Evolutionary conservation across 2,329 filamentous ascomycete genomes (phyloP).

Genomic region (Diplodia mutila): DNA sequence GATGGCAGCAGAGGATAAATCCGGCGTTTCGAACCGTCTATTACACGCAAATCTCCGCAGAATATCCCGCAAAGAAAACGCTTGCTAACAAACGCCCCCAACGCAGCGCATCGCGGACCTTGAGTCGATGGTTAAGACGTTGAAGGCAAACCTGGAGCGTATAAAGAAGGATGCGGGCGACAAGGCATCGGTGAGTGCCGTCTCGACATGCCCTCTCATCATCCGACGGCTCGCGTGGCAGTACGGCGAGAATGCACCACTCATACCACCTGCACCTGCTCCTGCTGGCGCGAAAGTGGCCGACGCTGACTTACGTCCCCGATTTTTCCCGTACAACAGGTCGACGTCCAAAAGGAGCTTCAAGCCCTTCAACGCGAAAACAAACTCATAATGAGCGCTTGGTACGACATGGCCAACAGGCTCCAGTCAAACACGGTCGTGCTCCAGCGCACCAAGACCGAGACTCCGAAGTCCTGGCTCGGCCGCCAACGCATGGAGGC

Average conservation of each 20-base stretch:
- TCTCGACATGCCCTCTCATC: constrained; percentile 21
- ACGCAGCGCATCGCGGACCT: constrained; percentile 22
- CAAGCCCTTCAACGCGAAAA: constrained; percentile 78
- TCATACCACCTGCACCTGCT: constrained; percentile 14
- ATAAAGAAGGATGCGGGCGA: constrained; percentile 40
- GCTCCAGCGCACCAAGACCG: constrained; percentile 70
- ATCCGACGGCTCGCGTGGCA: constrained; percentile 20
- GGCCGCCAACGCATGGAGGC: constrained; percentile 69
- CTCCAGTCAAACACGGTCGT: constrained; percentile 83
- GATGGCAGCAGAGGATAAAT: not conserved
- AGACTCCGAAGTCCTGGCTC: constrained; percentile 79
- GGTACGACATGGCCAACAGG: constrained; percentile 79
- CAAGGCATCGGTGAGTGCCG: constrained; percentile 41
- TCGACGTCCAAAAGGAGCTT: constrained; percentile 52
- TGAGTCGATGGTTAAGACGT: constrained; percentile 22
- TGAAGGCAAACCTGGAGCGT: constrained; percentile 38
- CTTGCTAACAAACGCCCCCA: not conserved
- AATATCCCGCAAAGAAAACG: not conserved
- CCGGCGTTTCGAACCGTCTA: not conserved
- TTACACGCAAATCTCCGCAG: not conserved
- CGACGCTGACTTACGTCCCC: constrained; percentile 22
- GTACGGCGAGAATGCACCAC: constrained; percentile 7
- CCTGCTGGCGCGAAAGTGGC: constrained; percentile 18
- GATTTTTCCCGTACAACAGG: constrained; percentile 23
- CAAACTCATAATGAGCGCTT: constrained; percentile 77